Base-by-base conservation (phyloP, 306 rosid genomes). In the Arachis stenosperma region DNA sequence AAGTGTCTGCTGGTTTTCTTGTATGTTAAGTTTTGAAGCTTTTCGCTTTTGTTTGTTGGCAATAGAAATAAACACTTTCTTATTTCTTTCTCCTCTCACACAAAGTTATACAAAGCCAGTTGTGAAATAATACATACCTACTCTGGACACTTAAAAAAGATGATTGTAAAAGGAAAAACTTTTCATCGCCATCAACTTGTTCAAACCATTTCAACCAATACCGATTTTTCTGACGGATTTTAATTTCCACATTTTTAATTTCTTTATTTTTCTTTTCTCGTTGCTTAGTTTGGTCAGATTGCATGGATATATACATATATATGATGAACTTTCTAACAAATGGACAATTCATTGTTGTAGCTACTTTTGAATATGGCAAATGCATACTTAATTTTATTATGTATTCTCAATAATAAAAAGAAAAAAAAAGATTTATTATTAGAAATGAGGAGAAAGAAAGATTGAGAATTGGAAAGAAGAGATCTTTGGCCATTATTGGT, bases 1-100 rank as follows among this genome's bases (percentile, higher is more conserved):
- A 22, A 39, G 47, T 17, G 59, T 30, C 6, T 33, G 3, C 4
- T 69, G 61, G 78, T 52, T 88, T 88, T 77, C 89, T 90, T 88
- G 83, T 74, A 62, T 29, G 77, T 81, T 88, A 90, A 90, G 96
- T 77, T 81, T 81, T 79, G 39, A 82, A 86, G 79, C 75, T 62
- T 73, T 83, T 76, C 6, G 27, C 79, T 75, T 79, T 83, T 61
- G 61, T 79, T 79, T 37, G 72, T 53, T 72, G 22, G 76, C 60
- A 63, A 71, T 43, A 75, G 48, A 79, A 75, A 78, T 52, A 76
- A 67, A 73, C 75, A 61, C 86, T 80, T 73, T 70, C 37, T 33
- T 22, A 22, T 22, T 33, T 33, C 79, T 78, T 65, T 57, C 37
- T 79, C 47, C 80, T 65, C 62, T 36, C 63, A 53, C 58, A 68